Conservation (phyloP, 768 basidiomycete species). For the Rhizopogon salebrosus region DNA sequence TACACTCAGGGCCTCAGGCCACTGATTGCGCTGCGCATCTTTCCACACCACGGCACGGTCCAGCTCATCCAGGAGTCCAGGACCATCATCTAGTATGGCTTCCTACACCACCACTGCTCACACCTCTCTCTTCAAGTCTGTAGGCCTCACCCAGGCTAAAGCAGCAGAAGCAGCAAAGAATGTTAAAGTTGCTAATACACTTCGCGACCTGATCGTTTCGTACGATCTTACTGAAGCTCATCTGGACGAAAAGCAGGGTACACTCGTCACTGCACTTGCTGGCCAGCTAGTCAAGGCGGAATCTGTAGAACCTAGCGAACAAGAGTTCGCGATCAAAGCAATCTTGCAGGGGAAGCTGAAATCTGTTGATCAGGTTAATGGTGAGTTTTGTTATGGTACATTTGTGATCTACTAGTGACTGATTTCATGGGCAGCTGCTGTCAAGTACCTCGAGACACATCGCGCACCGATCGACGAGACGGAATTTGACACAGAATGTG, state of each 20-base stretch:
- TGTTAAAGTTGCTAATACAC: slow-evolving; percentile 65
- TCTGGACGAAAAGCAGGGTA: slow-evolving; percentile 78
- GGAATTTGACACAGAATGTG: slow-evolving; percentile 76
- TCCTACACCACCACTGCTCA: no score
- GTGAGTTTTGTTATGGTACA: slow-evolving; percentile 37
- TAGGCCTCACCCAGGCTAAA: slow-evolving; percentile 72
- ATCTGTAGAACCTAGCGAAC: slow-evolving; percentile 45
- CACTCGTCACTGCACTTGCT: slow-evolving; percentile 63
- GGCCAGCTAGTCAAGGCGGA: slow-evolving; percentile 52
- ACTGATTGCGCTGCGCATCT: neutral
- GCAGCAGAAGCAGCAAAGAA: slow-evolving; percentile 80
- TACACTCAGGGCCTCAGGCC: neutral
- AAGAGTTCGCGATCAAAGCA: slow-evolving; percentile 56
- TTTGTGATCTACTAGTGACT: neutral
- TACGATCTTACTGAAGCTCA: slow-evolving; percentile 38
- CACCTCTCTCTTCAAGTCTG: slow-evolving; percentile 57
- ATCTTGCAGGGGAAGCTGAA: slow-evolving; percentile 73
- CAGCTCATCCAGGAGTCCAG: neutral
- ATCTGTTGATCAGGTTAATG: slow-evolving; percentile 80
- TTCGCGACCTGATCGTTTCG: slow-evolving; percentile 64
- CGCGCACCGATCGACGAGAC: slow-evolving; percentile 55
- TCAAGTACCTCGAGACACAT: slow-evolving; percentile 66
- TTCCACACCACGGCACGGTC: no score
- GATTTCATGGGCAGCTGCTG: slow-evolving; percentile 33
- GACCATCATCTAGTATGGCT: neutral